phyloP scores from a whole-genome alignment of 805 yeast species.

The Saccharomycopsis selenospora region DNA sequence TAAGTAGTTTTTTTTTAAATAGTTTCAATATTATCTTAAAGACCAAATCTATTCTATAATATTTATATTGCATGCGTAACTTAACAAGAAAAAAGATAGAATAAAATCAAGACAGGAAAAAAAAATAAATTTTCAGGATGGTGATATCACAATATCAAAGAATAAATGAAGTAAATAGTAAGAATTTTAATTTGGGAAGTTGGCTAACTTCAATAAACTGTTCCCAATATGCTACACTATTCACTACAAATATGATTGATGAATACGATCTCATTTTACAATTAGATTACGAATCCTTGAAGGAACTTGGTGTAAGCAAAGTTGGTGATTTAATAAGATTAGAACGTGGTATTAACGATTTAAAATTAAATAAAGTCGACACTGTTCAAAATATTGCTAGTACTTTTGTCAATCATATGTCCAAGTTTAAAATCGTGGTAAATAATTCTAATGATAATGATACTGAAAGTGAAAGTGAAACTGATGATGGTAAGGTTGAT shows the following conservation, averaged over 20 bases:
- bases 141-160: too few relatives aligned
- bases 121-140: too few relatives aligned
- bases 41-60: too few relatives aligned
- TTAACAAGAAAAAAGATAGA: too few relatives aligned
- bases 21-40: too few relatives aligned
- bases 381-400: conserved; percentile 17
- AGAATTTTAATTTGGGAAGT: conserved; percentile 7
- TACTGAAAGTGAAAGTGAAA: conserved; percentile 2
- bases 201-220: conserved; percentile 21
- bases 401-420: conserved; percentile 17
- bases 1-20: too few relatives aligned
- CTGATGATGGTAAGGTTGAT: conserved; percentile 4
- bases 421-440: background rate
- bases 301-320: conserved; percentile 64
- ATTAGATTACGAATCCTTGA: conserved; percentile 54
- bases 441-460: conserved; percentile 1
- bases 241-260: conserved; percentile 13
- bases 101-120: too few relatives aligned
- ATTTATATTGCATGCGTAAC: too few relatives aligned
- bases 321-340: conserved; percentile 80
- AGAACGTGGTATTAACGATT: conserved; percentile 46
- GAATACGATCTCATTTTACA: conserved; percentile 15
- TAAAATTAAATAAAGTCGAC: conserved; percentile 25
- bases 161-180: background rate
- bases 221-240: conserved; percentile 14